phyloP scores from a whole-genome alignment of 106 monocot genomes.

The Agapanthus africanus region DNA sequence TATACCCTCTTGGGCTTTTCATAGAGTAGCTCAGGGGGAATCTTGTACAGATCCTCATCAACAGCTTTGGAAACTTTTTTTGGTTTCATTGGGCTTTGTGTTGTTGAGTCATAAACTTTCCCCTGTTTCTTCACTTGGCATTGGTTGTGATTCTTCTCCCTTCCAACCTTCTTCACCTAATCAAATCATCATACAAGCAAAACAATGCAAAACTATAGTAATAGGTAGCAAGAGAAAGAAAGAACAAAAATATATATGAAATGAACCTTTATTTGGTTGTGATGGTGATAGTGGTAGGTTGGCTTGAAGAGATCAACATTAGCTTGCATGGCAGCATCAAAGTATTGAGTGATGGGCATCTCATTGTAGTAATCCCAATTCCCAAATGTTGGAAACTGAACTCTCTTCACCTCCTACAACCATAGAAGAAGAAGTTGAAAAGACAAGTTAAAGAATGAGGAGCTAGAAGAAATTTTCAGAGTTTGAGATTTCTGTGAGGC shows the following conservation, averaged over 20 bases:
- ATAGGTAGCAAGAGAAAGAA: not conserved
- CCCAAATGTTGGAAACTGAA: not conserved
- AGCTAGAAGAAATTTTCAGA: too few species aligned
- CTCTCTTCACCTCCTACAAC: not conserved
- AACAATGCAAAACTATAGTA: not conserved
- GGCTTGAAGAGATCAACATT: constrained; percentile 14
- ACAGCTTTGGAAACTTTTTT: constrained; percentile 21
- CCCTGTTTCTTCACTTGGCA: constrained; percentile 20
- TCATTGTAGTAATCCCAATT: not conserved
- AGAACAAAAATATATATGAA: not conserved
- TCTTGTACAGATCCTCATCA: constrained; percentile 44
- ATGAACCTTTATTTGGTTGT: not conserved
- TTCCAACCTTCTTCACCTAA: not conserved
- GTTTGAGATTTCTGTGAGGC: too few species aligned
- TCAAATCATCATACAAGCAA: not conserved
- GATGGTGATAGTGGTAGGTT: not conserved
- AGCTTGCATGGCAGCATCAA: constrained; percentile 29
- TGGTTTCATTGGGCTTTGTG: not conserved
- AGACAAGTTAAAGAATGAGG: too few species aligned
- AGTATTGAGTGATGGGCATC: constrained; percentile 7
- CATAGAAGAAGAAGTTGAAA: too few species aligned
- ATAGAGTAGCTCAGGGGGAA: constrained; percentile 32
- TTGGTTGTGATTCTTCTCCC: constrained; percentile 1
- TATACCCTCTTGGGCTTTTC: too few species aligned
- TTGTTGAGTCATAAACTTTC: constrained; percentile 7